A percentile compares a stretch with the other conserved stretches of the same genome.
Conservation (phyloP, 2,329 filamentous ascomycete genomes). For the Fusarium buxicola region DNA sequence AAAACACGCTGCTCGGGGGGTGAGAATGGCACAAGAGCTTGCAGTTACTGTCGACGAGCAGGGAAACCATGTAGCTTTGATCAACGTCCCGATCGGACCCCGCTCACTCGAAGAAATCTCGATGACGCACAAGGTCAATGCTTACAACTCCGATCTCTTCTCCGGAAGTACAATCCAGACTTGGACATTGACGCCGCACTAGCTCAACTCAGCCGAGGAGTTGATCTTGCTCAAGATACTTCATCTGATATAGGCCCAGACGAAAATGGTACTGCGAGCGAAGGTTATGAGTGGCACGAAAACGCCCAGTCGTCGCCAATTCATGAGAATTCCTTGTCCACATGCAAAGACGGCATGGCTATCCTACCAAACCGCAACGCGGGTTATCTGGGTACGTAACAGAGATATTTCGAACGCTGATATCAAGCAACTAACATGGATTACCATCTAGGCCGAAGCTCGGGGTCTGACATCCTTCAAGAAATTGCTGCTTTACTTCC, state of each 20-base stretch:
- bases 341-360: conserved; percentile 42
- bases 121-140: conserved; percentile 48
- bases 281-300: conserved; percentile 40
- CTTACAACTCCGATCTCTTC: conserved; percentile 43
- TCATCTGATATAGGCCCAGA: not conserved
- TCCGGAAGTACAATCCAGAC: conserved; percentile 45
- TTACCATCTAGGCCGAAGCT: conserved; percentile 40
- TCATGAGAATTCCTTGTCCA: not conserved
- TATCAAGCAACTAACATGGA: not conserved
- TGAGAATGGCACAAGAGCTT: conserved; percentile 43
- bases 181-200: conserved; percentile 43
- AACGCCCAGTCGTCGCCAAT: conserved; percentile 7
- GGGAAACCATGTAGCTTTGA: conserved; percentile 50
- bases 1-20: conserved; percentile 39
- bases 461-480: conserved; percentile 43
- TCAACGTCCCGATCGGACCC: conserved; percentile 49
- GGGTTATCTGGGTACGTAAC: conserved; percentile 41
- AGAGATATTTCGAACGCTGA: not conserved
- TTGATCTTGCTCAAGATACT: not conserved
- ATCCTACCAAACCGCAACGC: conserved; percentile 37
- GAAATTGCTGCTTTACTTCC: conserved; percentile 36
- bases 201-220: not conserved
- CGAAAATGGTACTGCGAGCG: conserved; percentile 8
- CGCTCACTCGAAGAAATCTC: conserved; percentile 52
- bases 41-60: conserved; percentile 39